Evolutionary conservation across 129 eudicot species (phyloP).

Genomic region (Daucus carota): DNA sequence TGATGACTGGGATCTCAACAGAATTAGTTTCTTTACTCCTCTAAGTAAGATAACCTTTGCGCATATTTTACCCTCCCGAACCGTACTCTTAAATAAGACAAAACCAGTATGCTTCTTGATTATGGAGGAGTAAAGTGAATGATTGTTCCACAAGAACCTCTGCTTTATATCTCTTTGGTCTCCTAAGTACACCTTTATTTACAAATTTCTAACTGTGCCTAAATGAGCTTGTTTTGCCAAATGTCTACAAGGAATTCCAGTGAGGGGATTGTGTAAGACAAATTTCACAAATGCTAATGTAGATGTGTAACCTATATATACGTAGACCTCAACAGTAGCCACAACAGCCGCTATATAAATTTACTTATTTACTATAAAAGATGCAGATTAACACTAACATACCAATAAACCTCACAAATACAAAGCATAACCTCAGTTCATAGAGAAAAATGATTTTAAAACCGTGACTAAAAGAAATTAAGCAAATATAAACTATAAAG

Average conservation of each 20-base stretch:
- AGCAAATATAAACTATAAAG: constrained; percentile 7
- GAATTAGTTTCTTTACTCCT: not conserved
- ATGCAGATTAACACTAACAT: not conserved
- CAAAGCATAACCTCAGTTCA: not conserved
- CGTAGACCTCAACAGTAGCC: not conserved
- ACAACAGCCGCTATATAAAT: not conserved
- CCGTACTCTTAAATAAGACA: not conserved
- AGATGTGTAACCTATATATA: not conserved
- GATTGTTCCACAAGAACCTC: not conserved
- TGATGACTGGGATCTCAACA: not conserved
- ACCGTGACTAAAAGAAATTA: not conserved
- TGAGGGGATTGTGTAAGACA: not conserved
- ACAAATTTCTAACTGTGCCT: not conserved
- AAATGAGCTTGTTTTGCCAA: not conserved
- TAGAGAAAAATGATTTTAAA: not conserved
- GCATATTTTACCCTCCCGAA: not conserved
- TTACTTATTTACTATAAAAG: not conserved
- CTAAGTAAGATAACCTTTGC: not conserved
- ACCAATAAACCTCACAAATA: not conserved
- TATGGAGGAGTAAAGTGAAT: not conserved
- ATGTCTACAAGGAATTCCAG: not conserved
- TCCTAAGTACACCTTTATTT: not conserved
- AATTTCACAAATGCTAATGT: not conserved
- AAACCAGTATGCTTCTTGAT: not conserved
- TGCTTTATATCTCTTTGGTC: not conserved